Percentiles rank a stretch among this genome's conserved stretches.
Evolutionary conservation across 2,329 filamentous ascomycete genomes (phyloP).

Genomic region (Aureobasidium sp.): DNA sequence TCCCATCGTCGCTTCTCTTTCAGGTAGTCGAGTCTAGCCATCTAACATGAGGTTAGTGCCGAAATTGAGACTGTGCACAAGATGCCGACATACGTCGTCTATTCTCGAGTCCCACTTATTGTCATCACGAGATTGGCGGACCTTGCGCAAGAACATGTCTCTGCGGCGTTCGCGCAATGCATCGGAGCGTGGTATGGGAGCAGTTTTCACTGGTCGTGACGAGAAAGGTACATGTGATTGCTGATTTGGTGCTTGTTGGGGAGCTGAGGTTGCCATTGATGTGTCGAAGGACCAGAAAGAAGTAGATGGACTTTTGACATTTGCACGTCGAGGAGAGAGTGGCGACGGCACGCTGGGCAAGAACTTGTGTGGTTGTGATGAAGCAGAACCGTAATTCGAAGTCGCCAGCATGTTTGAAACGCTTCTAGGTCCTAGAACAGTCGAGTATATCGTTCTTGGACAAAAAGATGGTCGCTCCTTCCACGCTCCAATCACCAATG

Average conservation of each 20-base stretch:
- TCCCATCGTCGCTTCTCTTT: slow-evolving; percentile 39
- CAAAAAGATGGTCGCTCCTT: not conserved
- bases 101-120: slow-evolving; percentile 38
- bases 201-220: slow-evolving; percentile 51
- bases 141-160: slow-evolving; percentile 60
- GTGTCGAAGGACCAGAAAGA: slow-evolving; percentile 15
- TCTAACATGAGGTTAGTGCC: slow-evolving; percentile 26
- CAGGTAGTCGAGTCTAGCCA: slow-evolving; percentile 42
- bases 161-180: slow-evolving; percentile 57
- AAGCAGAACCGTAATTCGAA: not conserved
- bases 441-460: not conserved
- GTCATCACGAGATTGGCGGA: slow-evolving; percentile 39
- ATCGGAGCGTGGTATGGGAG: slow-evolving; percentile 55
- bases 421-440: not conserved
- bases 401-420: slow-evolving; percentile 1
- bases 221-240: slow-evolving; percentile 34
- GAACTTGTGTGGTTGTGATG: slow-evolving; percentile 19
- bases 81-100: slow-evolving; percentile 36
- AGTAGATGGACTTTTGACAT: slow-evolving; percentile 25
- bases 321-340: slow-evolving; percentile 38
- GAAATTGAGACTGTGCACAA: not conserved
- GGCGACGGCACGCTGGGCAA: slow-evolving; percentile 34
- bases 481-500: not conserved
- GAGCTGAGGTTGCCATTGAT: slow-evolving; percentile 3
- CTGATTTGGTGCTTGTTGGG: not conserved